phyloP scores from a whole-genome alignment of 1,139 yeast genomes.

The Yamadazyma triangularis region DNA sequence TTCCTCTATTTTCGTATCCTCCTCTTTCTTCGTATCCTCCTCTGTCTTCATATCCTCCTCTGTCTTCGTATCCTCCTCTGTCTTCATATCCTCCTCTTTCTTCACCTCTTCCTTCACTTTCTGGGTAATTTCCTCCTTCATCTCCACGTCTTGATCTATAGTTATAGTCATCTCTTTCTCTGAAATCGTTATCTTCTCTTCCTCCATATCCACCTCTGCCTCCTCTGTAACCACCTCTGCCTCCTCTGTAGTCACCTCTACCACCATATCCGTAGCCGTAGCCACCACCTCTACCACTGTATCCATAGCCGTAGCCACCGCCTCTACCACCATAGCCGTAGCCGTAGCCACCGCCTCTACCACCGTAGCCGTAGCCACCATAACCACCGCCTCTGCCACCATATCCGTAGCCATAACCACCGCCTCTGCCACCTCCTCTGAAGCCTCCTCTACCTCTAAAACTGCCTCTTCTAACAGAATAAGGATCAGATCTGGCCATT shows the following conservation, averaged over 20 bases:
- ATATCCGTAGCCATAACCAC: conserved; percentile 15
- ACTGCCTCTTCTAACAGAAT: conserved; percentile 32
- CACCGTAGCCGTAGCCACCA: conserved; percentile 18
- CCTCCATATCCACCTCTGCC: too few species aligned
- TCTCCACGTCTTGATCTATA: conserved; percentile 17
- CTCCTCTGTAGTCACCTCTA: conserved; percentile 14
- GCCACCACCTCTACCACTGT: too few species aligned
- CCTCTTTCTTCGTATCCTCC: too few species aligned
- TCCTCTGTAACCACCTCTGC: conserved; percentile 14
- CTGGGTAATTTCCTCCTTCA: conserved; percentile 12
- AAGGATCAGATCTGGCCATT: conserved; percentile 56
- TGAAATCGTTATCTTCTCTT: conserved; percentile 11
- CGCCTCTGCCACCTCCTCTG: conserved; percentile 10
- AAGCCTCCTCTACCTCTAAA: conserved; percentile 26
- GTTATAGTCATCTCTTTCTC: conserved; percentile 15
- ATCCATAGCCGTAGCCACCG: too few species aligned
- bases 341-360: conserved; percentile 12
- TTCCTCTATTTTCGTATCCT: conserved; percentile 13
- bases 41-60: too few species aligned
- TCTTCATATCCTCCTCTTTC: too few species aligned
- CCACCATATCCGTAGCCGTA: conserved; percentile 6
- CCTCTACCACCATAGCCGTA: too few species aligned
- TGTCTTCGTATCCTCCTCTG: too few species aligned
- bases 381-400: conserved; percentile 11
- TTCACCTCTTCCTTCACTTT: too few species aligned